These are phyloP conservation scores for Penicillium roqueforti DNA, from an alignment of 495 filamentous ascomycete genomes.

Conservation along the genomic window DNA sequence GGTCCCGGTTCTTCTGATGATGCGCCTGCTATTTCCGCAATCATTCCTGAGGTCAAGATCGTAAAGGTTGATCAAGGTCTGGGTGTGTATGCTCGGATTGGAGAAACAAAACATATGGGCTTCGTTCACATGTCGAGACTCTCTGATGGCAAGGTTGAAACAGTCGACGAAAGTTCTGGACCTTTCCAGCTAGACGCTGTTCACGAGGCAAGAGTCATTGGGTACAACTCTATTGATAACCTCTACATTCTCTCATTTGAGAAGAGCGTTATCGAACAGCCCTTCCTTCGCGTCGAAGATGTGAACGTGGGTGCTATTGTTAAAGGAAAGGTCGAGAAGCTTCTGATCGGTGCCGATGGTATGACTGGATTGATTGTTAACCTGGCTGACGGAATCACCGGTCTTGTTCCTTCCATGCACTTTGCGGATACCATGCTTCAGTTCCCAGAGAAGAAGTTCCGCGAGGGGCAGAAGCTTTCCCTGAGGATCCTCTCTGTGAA, in stretches of 20 bases:
- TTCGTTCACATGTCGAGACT: conserved; percentile 93
- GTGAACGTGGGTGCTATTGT: conserved; percentile 75
- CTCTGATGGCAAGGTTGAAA: conserved; percentile 80
- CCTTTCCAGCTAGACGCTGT: conserved; percentile 69
- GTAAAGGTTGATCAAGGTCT: conserved; percentile 68
- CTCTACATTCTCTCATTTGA: conserved; percentile 83
- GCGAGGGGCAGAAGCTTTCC: conserved; percentile 77
- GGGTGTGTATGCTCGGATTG: conserved; percentile 79
- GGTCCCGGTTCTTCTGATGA: conserved; percentile 45
- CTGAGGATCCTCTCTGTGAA: conserved; percentile 79
- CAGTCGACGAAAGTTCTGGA: conserved; percentile 67
- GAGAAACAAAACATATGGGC: conserved; percentile 65
- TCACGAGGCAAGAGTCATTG: conserved; percentile 77
- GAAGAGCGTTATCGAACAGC: conserved; percentile 73
- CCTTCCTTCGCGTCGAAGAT: conserved; percentile 86
- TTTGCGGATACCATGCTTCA: conserved; percentile 82
- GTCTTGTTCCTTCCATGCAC: conserved; percentile 82
- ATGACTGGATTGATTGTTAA: conserved; percentile 76
- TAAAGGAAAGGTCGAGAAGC: conserved; percentile 77
- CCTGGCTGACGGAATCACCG: conserved; percentile 79
- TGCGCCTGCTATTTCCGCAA: conserved; percentile 66
- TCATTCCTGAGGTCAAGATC: conserved; percentile 71
- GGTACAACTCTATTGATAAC: conserved; percentile 83
- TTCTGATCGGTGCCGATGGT: conserved; percentile 68
- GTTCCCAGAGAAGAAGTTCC: conserved; percentile 94